phyloP scores from a whole-genome alignment of 1,284 basidiomycete genomes.

The Pseudozyma tsukubaensis region DNA sequence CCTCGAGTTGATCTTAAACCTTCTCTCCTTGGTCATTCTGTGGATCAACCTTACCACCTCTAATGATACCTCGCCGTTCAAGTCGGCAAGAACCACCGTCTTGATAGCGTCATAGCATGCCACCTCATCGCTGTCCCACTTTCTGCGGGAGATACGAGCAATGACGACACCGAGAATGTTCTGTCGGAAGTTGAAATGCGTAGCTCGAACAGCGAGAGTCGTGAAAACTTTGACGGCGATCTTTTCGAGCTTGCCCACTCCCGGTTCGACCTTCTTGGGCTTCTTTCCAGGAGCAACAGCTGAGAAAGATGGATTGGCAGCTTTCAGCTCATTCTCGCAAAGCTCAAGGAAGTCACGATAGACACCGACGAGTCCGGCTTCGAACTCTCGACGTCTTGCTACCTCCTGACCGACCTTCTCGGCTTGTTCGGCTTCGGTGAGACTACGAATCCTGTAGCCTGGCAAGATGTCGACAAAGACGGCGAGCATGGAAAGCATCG shows the following conservation, averaged over 20 bases:
- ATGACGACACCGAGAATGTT: conserved; percentile 92
- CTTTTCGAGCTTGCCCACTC: conserved; percentile 64
- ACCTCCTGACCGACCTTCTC: conserved; percentile 97
- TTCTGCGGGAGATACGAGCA: conserved; percentile 78
- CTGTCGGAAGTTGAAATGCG: conserved; percentile 96
- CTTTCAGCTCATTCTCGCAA: conserved; percentile 83
- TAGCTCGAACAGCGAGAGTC: conserved; percentile 81
- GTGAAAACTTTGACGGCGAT: conserved; percentile 84
- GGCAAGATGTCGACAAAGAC: conserved; percentile 97
- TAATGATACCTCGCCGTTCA: conserved; percentile 82
- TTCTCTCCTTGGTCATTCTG: conserved; percentile 94
- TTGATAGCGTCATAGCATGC: conserved; percentile 84
- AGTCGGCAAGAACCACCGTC: conserved; percentile 82
- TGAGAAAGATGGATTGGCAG: conserved; percentile 67
- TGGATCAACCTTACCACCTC: conserved; percentile 91
- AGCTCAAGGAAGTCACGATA: conserved; percentile 90
- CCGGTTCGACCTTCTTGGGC: conserved; percentile 2
- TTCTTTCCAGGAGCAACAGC: background rate
- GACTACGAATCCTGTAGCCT: conserved; percentile 79
- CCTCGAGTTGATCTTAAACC: conserved; percentile 88
- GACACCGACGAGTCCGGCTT: conserved; percentile 89
- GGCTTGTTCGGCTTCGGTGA: conserved; percentile 88
- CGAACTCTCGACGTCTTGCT: conserved; percentile 88
- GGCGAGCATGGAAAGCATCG: conserved; percentile 89
- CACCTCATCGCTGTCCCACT: conserved; percentile 76